These are phyloP conservation scores for Schizosaccharomyces octosporus DNA, from an alignment of 805 yeast genomes.

Conservation along the genomic window DNA sequence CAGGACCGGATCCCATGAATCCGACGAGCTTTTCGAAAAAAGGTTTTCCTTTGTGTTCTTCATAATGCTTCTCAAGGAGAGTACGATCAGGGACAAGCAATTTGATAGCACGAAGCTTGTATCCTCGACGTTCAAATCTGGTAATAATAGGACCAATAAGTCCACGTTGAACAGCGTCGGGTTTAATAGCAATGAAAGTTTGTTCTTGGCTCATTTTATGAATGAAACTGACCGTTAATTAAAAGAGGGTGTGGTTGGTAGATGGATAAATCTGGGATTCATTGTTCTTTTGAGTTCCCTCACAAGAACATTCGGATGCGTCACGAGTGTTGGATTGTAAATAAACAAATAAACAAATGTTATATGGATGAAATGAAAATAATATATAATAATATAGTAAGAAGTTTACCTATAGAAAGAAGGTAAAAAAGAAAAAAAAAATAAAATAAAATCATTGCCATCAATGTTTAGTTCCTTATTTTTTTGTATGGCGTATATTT, in stretches of 20 bases:
- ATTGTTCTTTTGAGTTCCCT: too few relatives aligned
- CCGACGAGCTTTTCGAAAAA: slow-evolving; percentile 54
- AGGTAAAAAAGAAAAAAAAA: too few relatives aligned
- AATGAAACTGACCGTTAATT: not conserved
- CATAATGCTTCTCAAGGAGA: slow-evolving; percentile 79
- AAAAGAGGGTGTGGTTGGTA: not conserved
- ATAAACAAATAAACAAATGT: too few relatives aligned
- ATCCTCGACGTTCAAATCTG: slow-evolving; percentile 87
- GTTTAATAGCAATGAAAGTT: slow-evolving; percentile 26
- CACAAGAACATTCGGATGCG: too few relatives aligned
- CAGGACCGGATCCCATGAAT: slow-evolving; percentile 96
- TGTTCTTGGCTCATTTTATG: slow-evolving; percentile 7
- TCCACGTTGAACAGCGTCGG: slow-evolving; percentile 99
- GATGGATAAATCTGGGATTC: too few relatives aligned
- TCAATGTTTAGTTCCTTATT: too few relatives aligned
- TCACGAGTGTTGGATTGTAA: too few relatives aligned
- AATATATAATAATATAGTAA: too few relatives aligned
- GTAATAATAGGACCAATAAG: slow-evolving; percentile 66
- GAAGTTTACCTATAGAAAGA: too few relatives aligned
- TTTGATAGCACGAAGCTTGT: slow-evolving; percentile 89
- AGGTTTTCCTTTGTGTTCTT: slow-evolving; percentile 21
- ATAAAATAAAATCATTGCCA: too few relatives aligned
- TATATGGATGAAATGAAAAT: too few relatives aligned
- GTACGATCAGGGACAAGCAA: slow-evolving; percentile 67
- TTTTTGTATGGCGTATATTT: too few relatives aligned